Base-by-base conservation (phyloP, 2,329 filamentous ascomycete genomes). In the Aureobasidium lini region DNA sequence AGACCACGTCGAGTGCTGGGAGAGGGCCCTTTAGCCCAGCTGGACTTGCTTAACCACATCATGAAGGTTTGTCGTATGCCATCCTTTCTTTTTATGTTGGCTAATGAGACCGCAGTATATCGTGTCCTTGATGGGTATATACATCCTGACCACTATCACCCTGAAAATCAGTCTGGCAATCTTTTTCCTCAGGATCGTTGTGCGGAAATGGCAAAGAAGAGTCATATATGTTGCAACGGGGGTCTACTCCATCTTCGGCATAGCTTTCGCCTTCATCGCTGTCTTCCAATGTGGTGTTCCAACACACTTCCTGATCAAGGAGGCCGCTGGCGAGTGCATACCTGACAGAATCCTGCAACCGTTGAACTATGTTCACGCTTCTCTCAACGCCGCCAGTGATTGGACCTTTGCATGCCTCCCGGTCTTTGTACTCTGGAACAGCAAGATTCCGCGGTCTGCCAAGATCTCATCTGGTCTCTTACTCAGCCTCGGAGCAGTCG, bases 131-230 rank as follows among this genome's bases (percentile, higher is more conserved):
- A 71, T 77, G 60, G 66, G 65, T 9, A 66, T 72, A 0, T 78
- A 79, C 61, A 63, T 76, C 37, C 53, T 71, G 6, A 70, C 74
- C 0, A 72, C 74, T 61, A 70, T 75, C 60, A 61, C 71, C 11
- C 64, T 77, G 60, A 79, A 79, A 62, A 71, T 78, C 32, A 76
- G 75, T 2, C 64, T 79, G 5, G 74, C 70, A 8, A 64, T 78
- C 39, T 77, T 77, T 67, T 77, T 77, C 64, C 67, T 74, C 3
- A 72, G 76, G 1, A 72, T 78, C 37, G 68, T 76, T 13, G 66
- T 65, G 10, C 66, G 69, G 34, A 52, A 44, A 10, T 76, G 73
- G 72, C 76, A 78, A 37, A 61, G 64, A 18, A 60, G 60, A 28
- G 62, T 65, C 16, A 63, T 73, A 37, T 68, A 66, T 42, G 52